Percentiles rank a stretch among this genome's conserved stretches.
These are phyloP conservation scores for Colletotrichum sp. DNA, from an alignment of 2,329 filamentous ascomycete genomes.

Conservation along the genomic window DNA sequence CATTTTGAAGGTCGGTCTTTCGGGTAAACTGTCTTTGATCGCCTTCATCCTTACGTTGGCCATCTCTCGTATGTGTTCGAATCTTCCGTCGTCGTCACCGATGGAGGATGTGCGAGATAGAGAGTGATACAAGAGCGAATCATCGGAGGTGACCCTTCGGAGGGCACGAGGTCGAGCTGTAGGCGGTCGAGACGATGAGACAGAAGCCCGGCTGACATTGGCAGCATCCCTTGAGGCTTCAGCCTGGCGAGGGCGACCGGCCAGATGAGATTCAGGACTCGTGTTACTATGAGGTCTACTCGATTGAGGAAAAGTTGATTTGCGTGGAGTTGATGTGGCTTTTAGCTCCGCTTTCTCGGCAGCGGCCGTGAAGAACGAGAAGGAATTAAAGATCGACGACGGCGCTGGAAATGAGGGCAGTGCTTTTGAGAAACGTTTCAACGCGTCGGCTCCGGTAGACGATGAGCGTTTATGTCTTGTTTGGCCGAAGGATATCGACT, in stretches of 20 bases:
- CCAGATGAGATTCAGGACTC: background rate
- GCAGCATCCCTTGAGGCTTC: background rate
- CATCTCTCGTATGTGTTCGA: conserved; percentile 80
- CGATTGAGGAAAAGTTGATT: background rate
- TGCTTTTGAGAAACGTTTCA: conserved; percentile 62
- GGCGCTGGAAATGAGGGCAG: conserved; percentile 53
- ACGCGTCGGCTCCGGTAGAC: conserved; percentile 61
- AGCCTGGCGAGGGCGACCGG: background rate
- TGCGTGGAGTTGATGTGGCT: background rate
- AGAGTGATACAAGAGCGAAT: conserved; percentile 77
- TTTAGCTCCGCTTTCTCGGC: conserved; percentile 14
- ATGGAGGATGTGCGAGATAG: conserved; percentile 82
- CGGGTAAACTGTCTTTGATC: conserved; percentile 85
- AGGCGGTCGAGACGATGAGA: conserved; percentile 4
- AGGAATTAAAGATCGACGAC: conserved; percentile 19
- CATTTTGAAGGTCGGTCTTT: conserved; percentile 78
- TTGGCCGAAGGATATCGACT: conserved; percentile 49
- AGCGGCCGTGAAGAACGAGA: conserved; percentile 20
- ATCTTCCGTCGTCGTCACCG: conserved; percentile 78
- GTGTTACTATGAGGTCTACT: conserved; percentile 5
- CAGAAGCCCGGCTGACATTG: background rate
- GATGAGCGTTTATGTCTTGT: conserved; percentile 54
- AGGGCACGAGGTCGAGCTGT: conserved; percentile 35
- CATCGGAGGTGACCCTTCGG: conserved; percentile 73
- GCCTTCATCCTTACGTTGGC: conserved; percentile 91